Evolutionary conservation across 768 basidiomycete genomes (phyloP), one percentile per base, ranked within the genome.

Genomic region (Lepiota brunneoincarnata): DNA sequence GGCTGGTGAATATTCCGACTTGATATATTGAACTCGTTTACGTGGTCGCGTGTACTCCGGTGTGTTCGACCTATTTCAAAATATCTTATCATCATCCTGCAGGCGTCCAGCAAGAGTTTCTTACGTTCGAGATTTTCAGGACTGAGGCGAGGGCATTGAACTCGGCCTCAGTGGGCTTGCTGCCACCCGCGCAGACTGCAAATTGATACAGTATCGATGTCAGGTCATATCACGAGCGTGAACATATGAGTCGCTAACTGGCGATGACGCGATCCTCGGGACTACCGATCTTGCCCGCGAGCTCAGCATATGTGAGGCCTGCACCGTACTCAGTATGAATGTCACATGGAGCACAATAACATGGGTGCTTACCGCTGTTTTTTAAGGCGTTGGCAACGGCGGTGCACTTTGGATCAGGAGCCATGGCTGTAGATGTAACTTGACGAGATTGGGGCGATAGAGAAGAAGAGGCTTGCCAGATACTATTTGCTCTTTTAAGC

Each of bases 301-400:
- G 76, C 26, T 72, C 58, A 18, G 59, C 61, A 59, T 83, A 82
- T 24, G 76, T 72, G 23, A 76, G 42, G 3, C 79, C 85, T 86
- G 40, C 18, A 11, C 6, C n/a, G 37, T 28, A 23, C 18, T 15
- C 17, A 47, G 36, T 17, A 24, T 23, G 5, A 47, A n/a, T 21
- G 28, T 15, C 12, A 23, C 1, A 17, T n/a, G 24, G 56, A 18
- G 20, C 36, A 40, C 38, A 35, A 17, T 34, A 20, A 28, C 12
- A 11, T 10, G 44, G n/a, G 15, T 5, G 56, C 67, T n/a, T 53
- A 86, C 87, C 80, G 58, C 75, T 71, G 61, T 63, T 70, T 1
- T 61, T 48, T 71, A 80, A 74, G 11, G 84, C 86, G 24, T 69
- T 69, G 58, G 71, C 72, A 60, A 89, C 72, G 43, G 84, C 85